A percentile compares a stretch with the other conserved stretches of the same genome.
These are phyloP conservation scores for Petunia axillaris DNA, from an alignment of 257 asterid species.

Conservation along the genomic window DNA sequence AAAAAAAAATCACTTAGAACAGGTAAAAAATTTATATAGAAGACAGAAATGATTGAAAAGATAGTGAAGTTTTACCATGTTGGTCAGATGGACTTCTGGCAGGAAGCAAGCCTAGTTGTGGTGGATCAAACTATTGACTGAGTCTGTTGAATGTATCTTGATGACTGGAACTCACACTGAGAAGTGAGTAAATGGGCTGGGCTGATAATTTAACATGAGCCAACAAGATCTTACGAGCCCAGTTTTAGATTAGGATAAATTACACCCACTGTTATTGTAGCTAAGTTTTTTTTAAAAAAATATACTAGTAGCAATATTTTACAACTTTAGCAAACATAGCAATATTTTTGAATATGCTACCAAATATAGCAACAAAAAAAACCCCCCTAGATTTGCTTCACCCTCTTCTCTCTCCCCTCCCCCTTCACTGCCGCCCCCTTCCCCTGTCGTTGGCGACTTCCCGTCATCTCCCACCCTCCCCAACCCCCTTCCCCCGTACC, in stretches of 20 bases:
- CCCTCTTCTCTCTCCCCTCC: no score
- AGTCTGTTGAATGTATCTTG: neutral
- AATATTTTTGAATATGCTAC: no score
- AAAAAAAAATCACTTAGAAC: neutral
- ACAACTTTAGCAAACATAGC: no score
- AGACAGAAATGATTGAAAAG: neutral
- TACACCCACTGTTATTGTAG: no score
- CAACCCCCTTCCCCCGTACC: no score
- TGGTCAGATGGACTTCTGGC: neutral
- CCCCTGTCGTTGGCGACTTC: no score
- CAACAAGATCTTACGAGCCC: conserved; percentile 2
- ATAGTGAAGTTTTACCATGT: neutral
- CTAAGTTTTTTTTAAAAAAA: no score
- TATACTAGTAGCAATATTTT: no score
- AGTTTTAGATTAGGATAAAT: neutral
- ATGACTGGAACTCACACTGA: neutral
- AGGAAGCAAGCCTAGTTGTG: conserved; percentile 22
- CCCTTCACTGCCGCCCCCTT: no score
- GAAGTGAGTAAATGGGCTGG: neutral
- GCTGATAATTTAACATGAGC: neutral
- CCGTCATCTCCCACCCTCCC: no score
- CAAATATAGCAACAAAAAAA: no score
- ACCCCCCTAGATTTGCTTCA: no score
- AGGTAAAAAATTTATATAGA: neutral
- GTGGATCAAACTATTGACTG: conserved; percentile 6